These are phyloP conservation scores for Insectozyma bohioensis DNA, from an alignment of 1,139 yeast species.

Conservation along the genomic window DNA sequence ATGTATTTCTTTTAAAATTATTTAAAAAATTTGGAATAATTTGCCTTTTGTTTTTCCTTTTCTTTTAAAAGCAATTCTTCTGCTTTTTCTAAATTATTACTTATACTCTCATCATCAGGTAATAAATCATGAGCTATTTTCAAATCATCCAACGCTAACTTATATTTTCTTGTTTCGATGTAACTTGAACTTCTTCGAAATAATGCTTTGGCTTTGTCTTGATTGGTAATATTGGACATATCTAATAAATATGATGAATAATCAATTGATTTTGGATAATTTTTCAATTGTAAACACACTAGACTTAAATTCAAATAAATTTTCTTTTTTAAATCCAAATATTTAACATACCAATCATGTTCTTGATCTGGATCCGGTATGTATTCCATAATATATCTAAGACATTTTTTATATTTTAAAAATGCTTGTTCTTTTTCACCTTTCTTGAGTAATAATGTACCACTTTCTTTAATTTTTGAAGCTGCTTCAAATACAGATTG, in stretches of 20 bases:
- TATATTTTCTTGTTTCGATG: conserved; percentile 41
- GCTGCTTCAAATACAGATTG: conserved; percentile 53
- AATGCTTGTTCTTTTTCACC: conserved; percentile 52
- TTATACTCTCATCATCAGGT: conserved; percentile 53
- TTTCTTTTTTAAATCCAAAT: conserved; percentile 56
- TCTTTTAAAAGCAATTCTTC: conserved; percentile 37
- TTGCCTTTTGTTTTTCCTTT: conserved; percentile 51
- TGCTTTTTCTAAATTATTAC: conserved; percentile 40
- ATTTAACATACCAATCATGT: conserved; percentile 50
- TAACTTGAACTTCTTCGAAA: conserved; percentile 61
- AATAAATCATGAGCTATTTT: conserved; percentile 42
- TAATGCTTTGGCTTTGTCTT: conserved; percentile 60
- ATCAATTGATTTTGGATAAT: conserved; percentile 46
- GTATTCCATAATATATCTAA: conserved; percentile 67
- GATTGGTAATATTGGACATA: conserved; percentile 30
- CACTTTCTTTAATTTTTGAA: conserved; percentile 61
- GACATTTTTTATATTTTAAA: conserved; percentile 61
- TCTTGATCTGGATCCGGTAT: conserved; percentile 71
- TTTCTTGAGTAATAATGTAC: conserved; percentile 55
- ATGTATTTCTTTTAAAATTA: too few relatives aligned
- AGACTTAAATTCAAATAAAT: conserved; percentile 61
- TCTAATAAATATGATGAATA: conserved; percentile 60
- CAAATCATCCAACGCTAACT: conserved; percentile 51
- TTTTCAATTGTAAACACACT: conserved; percentile 46
- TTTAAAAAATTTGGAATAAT: conserved; percentile 57